Evolutionary conservation across 495 filamentous ascomycete species (phyloP), one percentile per base, ranked within the genome.

Genomic region (Sabuloglossum arenarium): DNA sequence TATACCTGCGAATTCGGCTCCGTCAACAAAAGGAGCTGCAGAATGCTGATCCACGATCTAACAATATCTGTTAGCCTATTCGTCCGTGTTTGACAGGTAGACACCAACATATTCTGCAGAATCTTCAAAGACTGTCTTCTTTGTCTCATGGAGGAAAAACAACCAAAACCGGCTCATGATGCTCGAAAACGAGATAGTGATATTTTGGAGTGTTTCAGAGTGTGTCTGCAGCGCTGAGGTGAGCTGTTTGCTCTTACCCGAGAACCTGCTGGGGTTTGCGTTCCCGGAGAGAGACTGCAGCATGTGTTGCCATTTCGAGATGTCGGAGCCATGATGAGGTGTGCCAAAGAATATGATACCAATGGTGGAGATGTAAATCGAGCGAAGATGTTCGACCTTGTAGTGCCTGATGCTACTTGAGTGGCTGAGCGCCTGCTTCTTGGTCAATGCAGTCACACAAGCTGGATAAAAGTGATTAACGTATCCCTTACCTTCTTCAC

Each of bases 261-360:
- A 69, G 58, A 86, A 69, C 50, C 77, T 79, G 64, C 75, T 81
- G 0, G 85, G 84, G 24, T 88, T 68, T 19, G 88, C 76, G 0
- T 77, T 76, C 31, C 74, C 75, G 59, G 81, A 83, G 66, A 91
- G 84, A 55, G 77, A 75, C 63, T 89, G 82, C 49, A 88, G 67
- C 58, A 86, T 70, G 10, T 77, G 70, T 1, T 82, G 85, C 84
- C 85, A 89, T 66, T 78, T 78, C 6, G 86, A 86, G 11, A 84
- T 63, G 59, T 85, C 81, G 2, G 85, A 79, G 0, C 86, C 86
- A 45, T 78, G 80, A 63, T 93, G 86, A 12, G 86, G 86, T 16
- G 86, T 93, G 16, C 86, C 86, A 30, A 93, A 72, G 63, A 93
- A 93, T 28, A 93, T 73, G 28, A 91, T 79, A n/a, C 84, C 86